Base-by-base conservation (phyloP, 2,329 filamentous ascomycete genomes). In the Massarina eburnea region DNA sequence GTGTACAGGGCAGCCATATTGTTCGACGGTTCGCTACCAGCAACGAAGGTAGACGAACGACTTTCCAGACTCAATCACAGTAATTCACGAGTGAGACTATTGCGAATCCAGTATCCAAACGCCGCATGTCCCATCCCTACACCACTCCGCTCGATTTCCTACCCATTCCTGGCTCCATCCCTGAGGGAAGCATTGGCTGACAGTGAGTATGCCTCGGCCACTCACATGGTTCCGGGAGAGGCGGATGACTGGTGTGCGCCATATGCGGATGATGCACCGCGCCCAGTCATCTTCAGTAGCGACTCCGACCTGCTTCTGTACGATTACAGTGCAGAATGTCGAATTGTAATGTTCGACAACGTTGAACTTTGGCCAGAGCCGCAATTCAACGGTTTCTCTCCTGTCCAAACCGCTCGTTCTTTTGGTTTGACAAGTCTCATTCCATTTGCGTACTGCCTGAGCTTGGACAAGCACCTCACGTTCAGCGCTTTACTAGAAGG, bases 281-380 rank as follows among this genome's bases (percentile, higher is more conserved):
- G 81, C 0, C 83, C 82, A 0, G 78, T 90, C 12, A 74, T 84
- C 21, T 70, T 96, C 6, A 95, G 90, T 0, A 85, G 83, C n/a
- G 92, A 97, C 60, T 95, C 91, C 0, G 92, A 97, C 62, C 76
- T 96, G 8, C 73, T 95, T 0, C 77, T 92, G 0, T 85, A 91
- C 62, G 79, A 89, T 46, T 76, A 92, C 8, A 85, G 84, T 0
- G 39, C 62, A 0, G 52, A 77, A 1, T 86, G 86, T 0, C 74
- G 76, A 1, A 82, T 95, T 0, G 74, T 84, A 0, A 85, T 92
- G 45, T 79, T 95, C 22, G 76, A 79, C 45, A 85, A 89, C 38
- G 67, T 92, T 1, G 76, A 81, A 26, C 27, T 51, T 8, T 49
- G 67, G 6, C 44, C 61, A 12, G 64, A 62, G 2, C 47, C 68